Conservation (phyloP, 75 land plant species). For the Larix kaempferi region DNA sequence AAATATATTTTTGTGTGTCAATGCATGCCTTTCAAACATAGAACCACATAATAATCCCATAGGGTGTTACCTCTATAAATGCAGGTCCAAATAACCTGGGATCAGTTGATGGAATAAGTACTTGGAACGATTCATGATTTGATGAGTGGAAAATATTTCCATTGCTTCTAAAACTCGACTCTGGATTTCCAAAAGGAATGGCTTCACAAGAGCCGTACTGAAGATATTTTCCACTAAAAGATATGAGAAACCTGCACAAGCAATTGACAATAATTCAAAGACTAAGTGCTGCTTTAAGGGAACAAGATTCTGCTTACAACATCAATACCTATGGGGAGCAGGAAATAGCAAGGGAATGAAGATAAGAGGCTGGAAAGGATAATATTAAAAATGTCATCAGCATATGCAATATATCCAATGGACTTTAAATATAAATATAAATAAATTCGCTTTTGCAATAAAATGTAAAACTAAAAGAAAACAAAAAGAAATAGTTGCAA, state of each 20-base stretch:
- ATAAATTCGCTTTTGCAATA: too few relatives aligned
- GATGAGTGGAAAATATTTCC: neutral
- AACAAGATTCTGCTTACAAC: too few relatives aligned
- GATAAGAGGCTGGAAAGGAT: too few relatives aligned
- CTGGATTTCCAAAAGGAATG: slow-evolving; percentile 11
- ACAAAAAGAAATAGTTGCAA: too few relatives aligned
- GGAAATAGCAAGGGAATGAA: too few relatives aligned
- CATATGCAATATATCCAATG: too few relatives aligned
- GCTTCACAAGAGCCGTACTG: slow-evolving; percentile 15
- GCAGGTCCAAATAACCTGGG: slow-evolving; percentile 61
- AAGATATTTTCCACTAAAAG: slow-evolving; percentile 70
- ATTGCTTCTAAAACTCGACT: slow-evolving; percentile 4
- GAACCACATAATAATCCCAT: neutral
- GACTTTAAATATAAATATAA: too few relatives aligned
- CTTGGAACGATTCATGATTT: slow-evolving; percentile 48
- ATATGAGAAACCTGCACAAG: slow-evolving; percentile 63
- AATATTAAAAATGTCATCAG: too few relatives aligned
- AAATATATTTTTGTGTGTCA: neutral
- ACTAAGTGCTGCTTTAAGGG: too few relatives aligned
- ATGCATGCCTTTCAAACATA: neutral
- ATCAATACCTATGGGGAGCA: too few relatives aligned
- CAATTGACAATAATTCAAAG: neutral
- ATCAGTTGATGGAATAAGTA: slow-evolving; percentile 45
- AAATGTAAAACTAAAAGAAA: too few relatives aligned
- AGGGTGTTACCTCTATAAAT: slow-evolving; percentile 73